phyloP scores from a whole-genome alignment of 2,329 filamentous ascomycete species.

The Aureobasidium leucospermi region DNA sequence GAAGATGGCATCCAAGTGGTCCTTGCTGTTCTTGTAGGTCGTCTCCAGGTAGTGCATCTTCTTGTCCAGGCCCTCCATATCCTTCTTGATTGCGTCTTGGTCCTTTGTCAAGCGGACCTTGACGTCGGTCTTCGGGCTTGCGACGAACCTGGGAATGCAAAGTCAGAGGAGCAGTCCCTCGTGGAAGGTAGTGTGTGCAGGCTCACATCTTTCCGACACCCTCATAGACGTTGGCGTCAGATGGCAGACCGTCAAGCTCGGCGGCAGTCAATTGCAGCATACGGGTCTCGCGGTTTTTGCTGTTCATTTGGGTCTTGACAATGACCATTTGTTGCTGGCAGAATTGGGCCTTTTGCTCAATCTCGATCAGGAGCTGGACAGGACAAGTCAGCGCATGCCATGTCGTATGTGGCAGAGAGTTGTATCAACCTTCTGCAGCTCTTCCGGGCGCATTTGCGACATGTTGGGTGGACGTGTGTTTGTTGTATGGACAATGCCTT shows the following conservation, averaged over 20 bases:
- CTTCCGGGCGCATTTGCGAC: conserved; percentile 75
- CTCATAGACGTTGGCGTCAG: conserved; percentile 78
- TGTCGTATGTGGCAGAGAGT: not conserved
- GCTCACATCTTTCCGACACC: conserved; percentile 93
- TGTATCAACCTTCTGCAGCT: conserved; percentile 74
- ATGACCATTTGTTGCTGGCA: conserved; percentile 89
- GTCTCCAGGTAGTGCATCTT: conserved; percentile 89
- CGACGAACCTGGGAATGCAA: conserved; percentile 65
- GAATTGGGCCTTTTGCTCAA: conserved; percentile 78
- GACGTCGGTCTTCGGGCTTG: conserved; percentile 63
- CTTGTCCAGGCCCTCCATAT: conserved; percentile 77
- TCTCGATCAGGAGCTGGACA: conserved; percentile 77
- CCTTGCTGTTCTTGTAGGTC: conserved; percentile 87
- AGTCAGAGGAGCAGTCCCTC: not conserved
- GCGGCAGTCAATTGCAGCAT: conserved; percentile 79
- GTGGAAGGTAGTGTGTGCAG: not conserved
- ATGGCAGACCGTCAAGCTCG: conserved; percentile 70
- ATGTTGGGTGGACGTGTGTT: conserved; percentile 6
- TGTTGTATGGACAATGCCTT: not conserved
- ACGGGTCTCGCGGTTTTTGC: conserved; percentile 82
- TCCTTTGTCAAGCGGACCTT: conserved; percentile 70
- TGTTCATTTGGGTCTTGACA: conserved; percentile 73
- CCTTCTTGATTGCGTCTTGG: conserved; percentile 65
- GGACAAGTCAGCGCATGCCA: conserved; percentile 10
- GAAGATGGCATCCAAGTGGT: conserved; percentile 86